These are phyloP conservation scores for Chaetomium globosum DNA, from an alignment of 2,329 filamentous ascomycete genomes.

Conservation along the genomic window DNA sequence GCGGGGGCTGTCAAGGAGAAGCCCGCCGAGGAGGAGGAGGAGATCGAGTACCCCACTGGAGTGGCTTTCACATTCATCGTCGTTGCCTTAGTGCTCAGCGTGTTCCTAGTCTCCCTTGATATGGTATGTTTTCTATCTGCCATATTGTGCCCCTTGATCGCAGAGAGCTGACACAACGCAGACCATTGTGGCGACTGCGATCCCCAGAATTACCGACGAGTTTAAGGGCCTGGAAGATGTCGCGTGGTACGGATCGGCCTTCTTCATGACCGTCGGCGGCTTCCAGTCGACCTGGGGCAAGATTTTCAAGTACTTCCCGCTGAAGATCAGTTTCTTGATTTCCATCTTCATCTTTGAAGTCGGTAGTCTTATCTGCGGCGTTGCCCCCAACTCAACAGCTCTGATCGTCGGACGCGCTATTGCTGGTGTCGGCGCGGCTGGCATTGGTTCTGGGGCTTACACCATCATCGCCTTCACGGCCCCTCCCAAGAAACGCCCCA, in stretches of 20 bases:
- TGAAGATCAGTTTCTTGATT: conserved; percentile 30
- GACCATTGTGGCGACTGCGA: conserved; percentile 36
- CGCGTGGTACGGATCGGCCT: conserved; percentile 35
- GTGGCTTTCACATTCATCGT: conserved; percentile 24
- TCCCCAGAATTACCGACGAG: conserved; percentile 35
- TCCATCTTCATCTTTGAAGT: conserved; percentile 32
- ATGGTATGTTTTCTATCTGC: conserved; percentile 17
- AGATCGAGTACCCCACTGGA: conserved; percentile 11
- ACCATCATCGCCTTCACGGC: conserved; percentile 32
- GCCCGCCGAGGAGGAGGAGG: not conserved
- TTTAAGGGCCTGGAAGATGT: conserved; percentile 32
- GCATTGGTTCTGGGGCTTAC: conserved; percentile 31
- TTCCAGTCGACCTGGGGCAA: conserved; percentile 34
- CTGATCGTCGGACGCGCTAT: conserved; percentile 32
- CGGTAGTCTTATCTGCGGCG: conserved; percentile 32
- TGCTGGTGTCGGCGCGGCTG: conserved; percentile 30
- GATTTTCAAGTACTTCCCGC: conserved; percentile 32
- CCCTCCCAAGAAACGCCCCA: conserved; percentile 28
- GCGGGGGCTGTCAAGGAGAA: not conserved
- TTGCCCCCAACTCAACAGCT: conserved; percentile 30
- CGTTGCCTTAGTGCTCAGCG: conserved; percentile 29
- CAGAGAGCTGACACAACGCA: not conserved
- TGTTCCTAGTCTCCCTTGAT: conserved; percentile 31
- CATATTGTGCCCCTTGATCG: not conserved
- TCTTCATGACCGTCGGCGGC: conserved; percentile 35